Percentiles rank a stretch among this genome's conserved stretches.
phyloP scores from a whole-genome alignment of 1,284 basidiomycete genomes.

The Chalciporus piperatoides region DNA sequence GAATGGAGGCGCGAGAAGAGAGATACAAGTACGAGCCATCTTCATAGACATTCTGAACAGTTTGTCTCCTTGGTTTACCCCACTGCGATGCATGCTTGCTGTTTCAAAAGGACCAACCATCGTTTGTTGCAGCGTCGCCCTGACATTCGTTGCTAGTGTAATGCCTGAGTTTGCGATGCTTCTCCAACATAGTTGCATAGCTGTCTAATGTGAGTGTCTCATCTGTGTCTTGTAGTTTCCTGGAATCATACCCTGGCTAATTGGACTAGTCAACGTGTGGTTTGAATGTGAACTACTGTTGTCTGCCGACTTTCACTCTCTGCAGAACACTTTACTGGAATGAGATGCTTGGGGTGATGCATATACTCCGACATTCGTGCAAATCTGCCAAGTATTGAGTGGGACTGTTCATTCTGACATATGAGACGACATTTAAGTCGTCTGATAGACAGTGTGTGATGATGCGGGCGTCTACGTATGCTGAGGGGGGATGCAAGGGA shows the following conservation, averaged over 20 bases:
- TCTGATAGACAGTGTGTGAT: not conserved
- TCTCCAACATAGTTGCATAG: no score
- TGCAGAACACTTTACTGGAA: no score
- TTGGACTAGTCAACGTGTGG: no score
- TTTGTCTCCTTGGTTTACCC: slow-evolving; percentile 2
- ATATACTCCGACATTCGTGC: no score
- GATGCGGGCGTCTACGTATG: slow-evolving; percentile 15
- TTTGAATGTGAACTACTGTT: no score
- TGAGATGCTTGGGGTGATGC: no score
- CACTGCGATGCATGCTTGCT: slow-evolving; percentile 1
- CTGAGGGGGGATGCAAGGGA: slow-evolving; percentile 23
- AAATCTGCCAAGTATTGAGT: no score
- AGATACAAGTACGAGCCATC: slow-evolving; percentile 71
- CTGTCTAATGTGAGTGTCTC: not conserved
- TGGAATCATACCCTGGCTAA: no score
- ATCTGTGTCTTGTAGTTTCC: not conserved
- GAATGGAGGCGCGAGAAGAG: slow-evolving; percentile 88
- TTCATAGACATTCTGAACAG: slow-evolving; percentile 24
- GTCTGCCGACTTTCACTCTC: no score
- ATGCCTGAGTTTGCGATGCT: not conserved
- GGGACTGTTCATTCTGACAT: not conserved
- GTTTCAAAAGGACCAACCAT: slow-evolving; percentile 1
- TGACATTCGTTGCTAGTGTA: no score
- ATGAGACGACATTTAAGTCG: not conserved
- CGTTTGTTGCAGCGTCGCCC: no score